Evolutionary conservation across 1,284 basidiomycete species (phyloP).

Genomic region (Austroboletus niveus): DNA sequence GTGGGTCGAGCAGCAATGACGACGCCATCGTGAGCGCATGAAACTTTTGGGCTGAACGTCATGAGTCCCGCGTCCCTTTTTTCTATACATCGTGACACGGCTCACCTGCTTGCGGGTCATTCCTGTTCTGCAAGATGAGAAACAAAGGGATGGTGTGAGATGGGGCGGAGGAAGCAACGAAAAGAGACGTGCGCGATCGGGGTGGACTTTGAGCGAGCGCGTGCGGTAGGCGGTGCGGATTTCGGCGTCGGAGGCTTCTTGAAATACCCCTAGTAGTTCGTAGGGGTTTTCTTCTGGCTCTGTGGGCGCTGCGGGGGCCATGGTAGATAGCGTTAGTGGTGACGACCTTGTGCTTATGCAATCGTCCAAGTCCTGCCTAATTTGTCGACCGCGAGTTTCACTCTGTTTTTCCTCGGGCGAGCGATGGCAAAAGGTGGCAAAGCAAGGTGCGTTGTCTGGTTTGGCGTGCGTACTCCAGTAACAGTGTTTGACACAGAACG

Average conservation of each 20-base stretch:
- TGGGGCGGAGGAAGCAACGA: background rate
- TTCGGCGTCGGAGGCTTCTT: conserved; percentile 77
- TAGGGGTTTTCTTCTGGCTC: conserved; percentile 71
- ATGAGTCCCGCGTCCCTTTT: background rate
- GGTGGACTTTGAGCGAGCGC: conserved; percentile 84
- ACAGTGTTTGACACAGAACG: conserved; percentile 50
- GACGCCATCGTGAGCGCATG: conserved; percentile 86
- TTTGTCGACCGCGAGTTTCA: background rate
- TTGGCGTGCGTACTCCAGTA: background rate
- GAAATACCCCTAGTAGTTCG: conserved; percentile 64
- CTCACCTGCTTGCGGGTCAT: conserved; percentile 75
- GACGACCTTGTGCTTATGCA: conserved; percentile 7
- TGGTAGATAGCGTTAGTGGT: background rate
- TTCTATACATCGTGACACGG: background rate
- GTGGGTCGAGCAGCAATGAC: conserved; percentile 81
- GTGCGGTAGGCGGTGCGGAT: conserved; percentile 84
- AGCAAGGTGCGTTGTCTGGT: conserved; percentile 43
- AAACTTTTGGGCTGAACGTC: conserved; percentile 69
- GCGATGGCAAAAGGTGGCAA: conserved; percentile 46
- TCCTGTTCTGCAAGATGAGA: conserved; percentile 56
- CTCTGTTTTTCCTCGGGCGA: background rate
- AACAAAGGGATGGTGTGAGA: conserved; percentile 9
- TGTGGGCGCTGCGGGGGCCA: conserved; percentile 25
- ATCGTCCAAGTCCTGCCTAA: conserved; percentile 6
- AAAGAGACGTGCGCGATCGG: conserved; percentile 67